A percentile compares a stretch with the other conserved stretches of the same genome.
These are phyloP conservation scores for Setomelanomma holmii DNA, from an alignment of 2,329 filamentous ascomycete species.

Conservation along the genomic window DNA sequence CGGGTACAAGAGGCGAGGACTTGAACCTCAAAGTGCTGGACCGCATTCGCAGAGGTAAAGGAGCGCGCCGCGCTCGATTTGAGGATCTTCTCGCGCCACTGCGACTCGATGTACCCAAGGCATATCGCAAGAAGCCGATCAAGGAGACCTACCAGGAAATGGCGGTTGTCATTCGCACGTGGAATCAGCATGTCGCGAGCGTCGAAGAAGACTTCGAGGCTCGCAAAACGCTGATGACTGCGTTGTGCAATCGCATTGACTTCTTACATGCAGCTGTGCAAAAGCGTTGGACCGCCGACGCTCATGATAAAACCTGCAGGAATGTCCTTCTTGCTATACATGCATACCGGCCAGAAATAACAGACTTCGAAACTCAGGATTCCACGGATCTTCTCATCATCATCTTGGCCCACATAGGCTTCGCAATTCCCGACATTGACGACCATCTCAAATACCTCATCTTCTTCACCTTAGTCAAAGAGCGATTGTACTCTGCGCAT, in stretches of 20 bases:
- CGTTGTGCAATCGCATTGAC: slow-evolving; percentile 13
- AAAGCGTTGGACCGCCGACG: slow-evolving; percentile 1
- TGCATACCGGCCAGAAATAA: slow-evolving; percentile 27
- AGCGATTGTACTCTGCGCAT: slow-evolving; percentile 6
- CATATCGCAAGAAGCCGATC: background rate
- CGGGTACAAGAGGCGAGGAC: too few species aligned
- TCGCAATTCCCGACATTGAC: slow-evolving; percentile 22
- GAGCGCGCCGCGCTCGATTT: slow-evolving; percentile 11
- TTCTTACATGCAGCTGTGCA: slow-evolving; percentile 1
- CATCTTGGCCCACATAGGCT: slow-evolving; percentile 25
- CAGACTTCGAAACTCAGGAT: slow-evolving; percentile 17
- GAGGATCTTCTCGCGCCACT: slow-evolving; percentile 30
- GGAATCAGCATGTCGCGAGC: slow-evolving; percentile 21
- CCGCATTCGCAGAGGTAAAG: slow-evolving; percentile 19
- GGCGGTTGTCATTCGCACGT: slow-evolving; percentile 17
- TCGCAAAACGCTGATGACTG: slow-evolving; percentile 10
- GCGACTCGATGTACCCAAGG: background rate
- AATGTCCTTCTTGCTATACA: slow-evolving; percentile 21
- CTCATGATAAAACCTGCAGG: slow-evolving; percentile 1
- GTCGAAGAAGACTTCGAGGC: background rate
- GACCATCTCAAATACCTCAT: slow-evolving; percentile 21
- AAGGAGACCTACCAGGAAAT: slow-evolving; percentile 23
- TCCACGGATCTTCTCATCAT: slow-evolving; percentile 19
- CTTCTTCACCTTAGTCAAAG: slow-evolving; percentile 15
- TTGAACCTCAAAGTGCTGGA: slow-evolving; percentile 20